Evolutionary conservation across 768 basidiomycete genomes (phyloP), one percentile per base, ranked within the genome.

Genomic region (Panellus pusillus): DNA sequence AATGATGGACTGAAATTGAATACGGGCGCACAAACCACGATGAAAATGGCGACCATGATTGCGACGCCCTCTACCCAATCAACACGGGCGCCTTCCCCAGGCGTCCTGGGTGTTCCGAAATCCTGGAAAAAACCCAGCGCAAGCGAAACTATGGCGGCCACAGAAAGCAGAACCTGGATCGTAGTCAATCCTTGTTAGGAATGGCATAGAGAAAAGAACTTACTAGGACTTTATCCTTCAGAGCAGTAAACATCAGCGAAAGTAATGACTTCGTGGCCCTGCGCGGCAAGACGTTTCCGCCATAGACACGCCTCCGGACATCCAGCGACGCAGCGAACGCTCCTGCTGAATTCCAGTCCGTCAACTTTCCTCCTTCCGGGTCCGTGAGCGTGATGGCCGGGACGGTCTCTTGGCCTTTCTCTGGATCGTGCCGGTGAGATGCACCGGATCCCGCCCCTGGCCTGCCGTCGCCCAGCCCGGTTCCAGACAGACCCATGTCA

Each of bases 31-130:
- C 83, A 53, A 71, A 87, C 88, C 20, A 91, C 89, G 39, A 91
- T 89, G 36, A 78, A 62, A 35, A 91, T 81, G 0, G 89, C 89
- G 37, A 88, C 78, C 65, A 91, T 80, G 55, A 91, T 91, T 0
- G 89, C 84, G 11, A 91, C 89, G 50, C 87, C 96, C 74, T 98
- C 96, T 0, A 99, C 94, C 96, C 96, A 98, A 63, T 98, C 94
- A 14, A 98, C 92, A 15, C 85, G 84, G 1, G 94, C 86, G 14
- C 32, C 32, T 40, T 87, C 78, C 39, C 76, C 81, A 35, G 72
- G 74, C 1, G 72, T 58, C 9, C 83, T 75, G 5, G 80, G 79
- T 1, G 83, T 74, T 11, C 95, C 96, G 66, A 98, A 89, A 66
- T 94, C 93, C 67, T 96, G 90, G 71, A 97, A 97, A 27, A 99